phyloP scores from a whole-genome alignment of 2,329 filamentous ascomycete genomes.

The Pseudocercospora fuligena region DNA sequence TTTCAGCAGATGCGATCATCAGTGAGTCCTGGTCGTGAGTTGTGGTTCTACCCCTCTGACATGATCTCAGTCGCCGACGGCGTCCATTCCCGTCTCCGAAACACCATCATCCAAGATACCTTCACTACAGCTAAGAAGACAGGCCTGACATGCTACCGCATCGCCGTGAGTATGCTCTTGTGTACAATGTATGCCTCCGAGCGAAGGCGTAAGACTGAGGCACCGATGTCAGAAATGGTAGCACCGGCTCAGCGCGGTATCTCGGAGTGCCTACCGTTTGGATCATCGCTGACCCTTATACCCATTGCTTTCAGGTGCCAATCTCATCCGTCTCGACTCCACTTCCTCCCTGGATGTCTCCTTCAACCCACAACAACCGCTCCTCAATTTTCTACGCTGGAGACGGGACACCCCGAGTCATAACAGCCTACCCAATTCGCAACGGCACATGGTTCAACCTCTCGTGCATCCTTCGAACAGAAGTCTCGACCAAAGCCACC shows the following conservation, averaged over 20 bases:
- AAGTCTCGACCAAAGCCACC: neutral
- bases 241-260: no score
- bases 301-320: no score
- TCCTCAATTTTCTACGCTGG: slow-evolving; percentile 6
- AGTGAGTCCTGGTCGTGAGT: neutral
- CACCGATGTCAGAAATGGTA: no score
- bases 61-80: slow-evolving; percentile 5
- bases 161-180: no score
- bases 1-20: neutral
- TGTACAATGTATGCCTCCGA: no score
- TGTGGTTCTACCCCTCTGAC: neutral
- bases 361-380: neutral
- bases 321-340: neutral
- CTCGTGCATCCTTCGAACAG: slow-evolving; percentile 1
- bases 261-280: no score
- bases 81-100: slow-evolving; percentile 3
- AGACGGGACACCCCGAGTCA: neutral
- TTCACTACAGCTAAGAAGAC: neutral
- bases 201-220: no score
- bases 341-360: neutral
- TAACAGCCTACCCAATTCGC: neutral
- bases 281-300: no score
- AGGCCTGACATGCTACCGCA: slow-evolving; percentile 9
- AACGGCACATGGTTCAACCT: neutral
- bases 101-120: neutral